Evolutionary conservation across 306 rosid species (phyloP).

Genomic region (Prunus davidiana): DNA sequence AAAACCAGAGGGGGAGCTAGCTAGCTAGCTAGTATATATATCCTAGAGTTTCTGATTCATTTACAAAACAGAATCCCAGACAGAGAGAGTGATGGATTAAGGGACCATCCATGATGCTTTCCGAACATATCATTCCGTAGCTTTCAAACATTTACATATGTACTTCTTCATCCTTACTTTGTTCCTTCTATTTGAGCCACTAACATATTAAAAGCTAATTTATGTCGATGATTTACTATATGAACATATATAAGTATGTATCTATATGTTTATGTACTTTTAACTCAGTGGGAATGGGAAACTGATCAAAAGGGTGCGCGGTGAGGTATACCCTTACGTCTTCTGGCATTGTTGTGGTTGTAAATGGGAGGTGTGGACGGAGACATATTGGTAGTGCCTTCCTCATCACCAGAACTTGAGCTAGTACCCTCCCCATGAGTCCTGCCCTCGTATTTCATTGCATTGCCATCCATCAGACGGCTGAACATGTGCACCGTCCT

Average conservation of each 20-base stretch:
- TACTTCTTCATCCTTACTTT: not conserved
- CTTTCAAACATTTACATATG: not conserved
- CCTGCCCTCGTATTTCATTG: slow-evolving; percentile 2
- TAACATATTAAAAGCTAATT: not conserved
- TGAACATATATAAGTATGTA: not conserved
- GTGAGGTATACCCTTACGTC: slow-evolving; percentile 51
- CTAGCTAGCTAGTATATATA: slow-evolving; percentile 1
- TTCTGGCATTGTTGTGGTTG: slow-evolving; percentile 44
- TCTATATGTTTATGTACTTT: not conserved
- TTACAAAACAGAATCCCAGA: not conserved
- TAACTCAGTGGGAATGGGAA: not conserved
- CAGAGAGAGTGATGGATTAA: not conserved
- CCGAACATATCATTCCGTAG: not conserved
- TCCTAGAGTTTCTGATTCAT: slow-evolving; percentile 10
- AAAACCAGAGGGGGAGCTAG: not conserved
- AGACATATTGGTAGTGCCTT: slow-evolving; percentile 21
- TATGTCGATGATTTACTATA: not conserved
- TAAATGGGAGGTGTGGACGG: slow-evolving; percentile 41
- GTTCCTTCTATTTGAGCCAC: not conserved
- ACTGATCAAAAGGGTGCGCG: slow-evolving; percentile 41
- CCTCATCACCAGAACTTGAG: slow-evolving; percentile 24
- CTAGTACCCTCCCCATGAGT: slow-evolving; percentile 1
- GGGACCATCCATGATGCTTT: not conserved
- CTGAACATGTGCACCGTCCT: slow-evolving; percentile 21
- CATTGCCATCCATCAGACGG: slow-evolving; percentile 23